Base-by-base conservation (phyloP, 805 yeast species). In the Barnettozyma pratensis region DNA sequence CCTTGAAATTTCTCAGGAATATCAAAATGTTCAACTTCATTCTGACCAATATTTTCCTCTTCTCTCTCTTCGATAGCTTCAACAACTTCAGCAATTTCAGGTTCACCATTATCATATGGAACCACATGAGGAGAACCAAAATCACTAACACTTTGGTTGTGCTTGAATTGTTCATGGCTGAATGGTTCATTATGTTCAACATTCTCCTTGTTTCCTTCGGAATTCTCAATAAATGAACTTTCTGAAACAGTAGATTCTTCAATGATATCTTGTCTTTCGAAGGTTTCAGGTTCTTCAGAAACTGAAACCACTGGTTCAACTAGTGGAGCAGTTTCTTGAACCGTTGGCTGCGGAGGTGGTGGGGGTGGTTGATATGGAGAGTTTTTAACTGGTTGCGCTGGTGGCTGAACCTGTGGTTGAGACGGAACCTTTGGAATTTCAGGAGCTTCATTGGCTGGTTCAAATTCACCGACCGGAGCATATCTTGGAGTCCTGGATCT, bases 21-120 rank as follows among this genome's bases (percentile, higher is more conserved):
- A 25, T 48, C 48, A 41, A 49, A 51, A 51, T 41, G 49, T 41
- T 14, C 42, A 14, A 19, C 34, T 28, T 29, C n/a, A 27, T 31
- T 7, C 28, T 30, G 39, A 5, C 44, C 31, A 10, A 32, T 11
- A 6, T 40, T 35, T 12, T 45, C 44, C 2, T 12, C n/a, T 1
- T 32, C 36, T 7, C 28, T 27, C 31, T 46, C 34, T 37, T 45
- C 39, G 12, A 14, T 12, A 4, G 42, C 45, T 29, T 41, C 49
- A 7, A 56, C 54, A 29, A 52, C 48, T 14, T 49, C 45, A 35
- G 51, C 50, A 52, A 34, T 47, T 43, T 8, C 34, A 7, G 47
- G 26, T 10, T 42, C 32, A 37, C 31, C 42, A 27, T 46, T 43
- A 37, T 36, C 42, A 27, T 46, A 46, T 5, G 46, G 44, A 14